Evolutionary conservation across 2,329 filamentous ascomycete species (phyloP), one percentile per base, ranked within the genome.

Genomic region (Aquanectria penicillioides): DNA sequence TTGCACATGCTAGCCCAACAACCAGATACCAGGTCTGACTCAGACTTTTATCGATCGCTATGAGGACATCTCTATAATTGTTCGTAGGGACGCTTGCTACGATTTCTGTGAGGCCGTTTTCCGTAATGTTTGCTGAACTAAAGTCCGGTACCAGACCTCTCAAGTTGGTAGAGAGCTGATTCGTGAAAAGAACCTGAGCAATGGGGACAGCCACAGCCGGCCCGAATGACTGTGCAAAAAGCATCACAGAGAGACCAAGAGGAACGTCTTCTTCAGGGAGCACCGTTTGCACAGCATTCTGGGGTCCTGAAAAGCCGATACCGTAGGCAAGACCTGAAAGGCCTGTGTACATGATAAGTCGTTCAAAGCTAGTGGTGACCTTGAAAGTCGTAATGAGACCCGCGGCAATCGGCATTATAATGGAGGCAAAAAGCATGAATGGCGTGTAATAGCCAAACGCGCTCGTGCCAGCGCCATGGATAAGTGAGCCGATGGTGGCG

Each of bases 211-310:
- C 38, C 2, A 69, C 12, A 8, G 66, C 64, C 0, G 66, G 66
- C 0, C 66, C 66, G 11, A 69, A 69, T 0, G 59, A 64, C 15
- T 68, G 66, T 0, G 66, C 60, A 11, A 69, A 69, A 0, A 69
- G 5, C 17, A 69, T 62, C 0, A 64, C 15, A 53, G 75, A 67
- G 1, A 68, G 7, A 0, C 66, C 66, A 0, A 68, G 53, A 0
- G 62, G 62, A 1, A 68, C 50, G 4, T 68, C 66, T 2, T 50
- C 36, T 1, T 36, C 22, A 1, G 62, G 36, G 0, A 65, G 15
- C 1, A 53, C 28, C 1, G 62, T 62, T 3, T 65, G 62, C 0
- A 65, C 46, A 2, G 62, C 62, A 2, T 52, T 65, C 4, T 64
- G 57, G 0, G 62, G 62, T 0, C 61, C 62, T 0, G 58, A 52